These are phyloP conservation scores for Pyrenophora graminea DNA, from an alignment of 2,329 filamentous ascomycete genomes.

Conservation along the genomic window DNA sequence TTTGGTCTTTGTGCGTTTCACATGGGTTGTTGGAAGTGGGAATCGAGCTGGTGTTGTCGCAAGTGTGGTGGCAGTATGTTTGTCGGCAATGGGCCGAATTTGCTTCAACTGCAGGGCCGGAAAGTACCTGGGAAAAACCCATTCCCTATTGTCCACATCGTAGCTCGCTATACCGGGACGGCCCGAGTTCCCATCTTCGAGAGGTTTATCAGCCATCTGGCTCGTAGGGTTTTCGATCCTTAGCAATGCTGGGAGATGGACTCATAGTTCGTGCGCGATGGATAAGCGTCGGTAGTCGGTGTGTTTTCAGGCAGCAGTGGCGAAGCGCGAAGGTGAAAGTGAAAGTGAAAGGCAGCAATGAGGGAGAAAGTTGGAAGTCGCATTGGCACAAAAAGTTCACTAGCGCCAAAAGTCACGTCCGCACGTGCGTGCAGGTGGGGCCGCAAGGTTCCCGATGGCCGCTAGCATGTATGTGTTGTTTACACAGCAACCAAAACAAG, in stretches of 20 bases:
- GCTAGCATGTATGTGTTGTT: slow-evolving; percentile 30
- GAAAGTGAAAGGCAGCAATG: slow-evolving; percentile 6
- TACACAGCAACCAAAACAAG: slow-evolving; percentile 36
- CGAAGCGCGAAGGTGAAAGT: not conserved
- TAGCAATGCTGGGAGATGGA: slow-evolving; percentile 7
- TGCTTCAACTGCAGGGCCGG: slow-evolving; percentile 27
- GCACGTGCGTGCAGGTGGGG: slow-evolving; percentile 28
- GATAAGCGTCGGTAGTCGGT: not conserved
- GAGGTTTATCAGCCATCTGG: slow-evolving; percentile 62
- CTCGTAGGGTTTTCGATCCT: slow-evolving; percentile 36
- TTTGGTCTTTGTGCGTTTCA: slow-evolving; percentile 4
- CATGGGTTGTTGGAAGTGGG: not conserved
- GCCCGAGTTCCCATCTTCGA: slow-evolving; percentile 57
- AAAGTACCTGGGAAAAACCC: slow-evolving; percentile 54
- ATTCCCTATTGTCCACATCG: slow-evolving; percentile 51
- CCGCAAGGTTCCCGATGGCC: no score
- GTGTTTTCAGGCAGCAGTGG: not conserved
- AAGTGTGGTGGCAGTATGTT: slow-evolving; percentile 19
- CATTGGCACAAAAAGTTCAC: slow-evolving; percentile 25
- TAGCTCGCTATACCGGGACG: slow-evolving; percentile 59
- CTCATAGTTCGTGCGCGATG: slow-evolving; percentile 31
- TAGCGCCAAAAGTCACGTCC: slow-evolving; percentile 30
- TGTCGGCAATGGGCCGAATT: slow-evolving; percentile 29
- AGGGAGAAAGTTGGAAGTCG: slow-evolving; percentile 1
- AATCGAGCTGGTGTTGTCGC: slow-evolving; percentile 22